These are phyloP conservation scores for Madurella mycetomatis DNA, from an alignment of 2,329 filamentous ascomycete genomes.

Conservation along the genomic window DNA sequence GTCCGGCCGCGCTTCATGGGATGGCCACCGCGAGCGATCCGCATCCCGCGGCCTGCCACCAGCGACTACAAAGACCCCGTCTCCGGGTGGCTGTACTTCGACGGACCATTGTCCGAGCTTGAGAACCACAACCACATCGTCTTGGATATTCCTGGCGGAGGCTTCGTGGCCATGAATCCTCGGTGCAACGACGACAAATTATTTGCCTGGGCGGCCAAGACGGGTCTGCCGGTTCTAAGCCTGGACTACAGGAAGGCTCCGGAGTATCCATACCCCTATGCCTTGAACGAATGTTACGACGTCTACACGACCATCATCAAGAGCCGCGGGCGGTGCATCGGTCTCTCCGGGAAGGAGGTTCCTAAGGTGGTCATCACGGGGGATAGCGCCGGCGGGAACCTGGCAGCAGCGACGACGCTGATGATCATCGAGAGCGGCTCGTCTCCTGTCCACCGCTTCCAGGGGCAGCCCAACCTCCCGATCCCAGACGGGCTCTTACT, in stretches of 20 bases:
- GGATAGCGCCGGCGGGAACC: conserved; percentile 78
- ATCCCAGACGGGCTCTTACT: conserved; percentile 75
- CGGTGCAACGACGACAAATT: conserved; percentile 91
- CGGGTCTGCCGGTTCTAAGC: conserved; percentile 82
- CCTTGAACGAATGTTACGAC: conserved; percentile 82
- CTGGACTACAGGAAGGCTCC: conserved; percentile 87
- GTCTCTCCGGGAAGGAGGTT: conserved; percentile 60
- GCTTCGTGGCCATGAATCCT: conserved; percentile 97
- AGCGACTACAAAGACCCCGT: conserved; percentile 83
- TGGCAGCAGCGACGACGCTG: conserved; percentile 73
- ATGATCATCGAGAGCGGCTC: conserved; percentile 80
- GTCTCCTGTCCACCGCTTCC: conserved; percentile 51
- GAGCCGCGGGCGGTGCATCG: conserved; percentile 69
- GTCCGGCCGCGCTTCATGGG: conserved; percentile 74
- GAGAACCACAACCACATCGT: conserved; percentile 73
- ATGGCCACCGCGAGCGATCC: conserved; percentile 75
- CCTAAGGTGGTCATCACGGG: conserved; percentile 71
- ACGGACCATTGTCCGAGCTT: conserved; percentile 75
- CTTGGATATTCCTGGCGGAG: conserved; percentile 87
- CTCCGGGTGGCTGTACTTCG: conserved; percentile 87
- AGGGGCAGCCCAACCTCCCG: conserved; percentile 59
- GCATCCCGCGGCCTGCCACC: conserved; percentile 73
- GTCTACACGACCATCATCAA: conserved; percentile 71
- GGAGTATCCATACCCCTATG: conserved; percentile 80
- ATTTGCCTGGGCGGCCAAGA: conserved; percentile 84